Conservation (phyloP, 306 rosid genomes). For the Gastrolobium villosum region DNA sequence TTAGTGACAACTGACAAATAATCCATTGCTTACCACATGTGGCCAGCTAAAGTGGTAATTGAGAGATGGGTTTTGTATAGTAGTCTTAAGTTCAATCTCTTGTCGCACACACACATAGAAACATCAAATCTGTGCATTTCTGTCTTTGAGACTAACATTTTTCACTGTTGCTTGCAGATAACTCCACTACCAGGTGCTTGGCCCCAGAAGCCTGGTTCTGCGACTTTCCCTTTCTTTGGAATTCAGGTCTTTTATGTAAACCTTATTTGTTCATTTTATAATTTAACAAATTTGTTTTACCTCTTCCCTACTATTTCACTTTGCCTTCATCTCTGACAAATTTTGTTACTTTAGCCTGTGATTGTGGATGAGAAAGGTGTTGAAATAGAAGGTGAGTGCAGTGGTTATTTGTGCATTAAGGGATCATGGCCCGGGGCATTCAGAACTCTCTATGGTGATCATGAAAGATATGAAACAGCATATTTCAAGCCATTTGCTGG, state of each 20-base stretch:
- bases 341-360: conserved; percentile 68
- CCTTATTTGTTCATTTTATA: conserved; percentile 34
- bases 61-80: conserved; percentile 23
- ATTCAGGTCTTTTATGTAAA: conserved; percentile 71
- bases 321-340: conserved; percentile 41
- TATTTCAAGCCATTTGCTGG: conserved; percentile 97
- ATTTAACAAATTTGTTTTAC: conserved; percentile 23
- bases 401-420: conserved; percentile 90
- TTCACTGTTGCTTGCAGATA: conserved; percentile 66
- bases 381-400: conserved; percentile 95
- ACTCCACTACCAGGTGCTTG: conserved; percentile 99
- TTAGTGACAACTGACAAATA: conserved; percentile 5
- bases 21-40: neutral
- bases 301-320: conserved; percentile 21
- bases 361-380: conserved; percentile 95
- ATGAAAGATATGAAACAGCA: conserved; percentile 96
- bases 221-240: conserved; percentile 98
- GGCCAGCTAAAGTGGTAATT: conserved; percentile 17
- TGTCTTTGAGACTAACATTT: conserved; percentile 35
- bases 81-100: conserved; percentile 1
- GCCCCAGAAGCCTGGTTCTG: conserved; percentile 99
- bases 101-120: neutral
- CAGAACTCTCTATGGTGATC: conserved; percentile 95
- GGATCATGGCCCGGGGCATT: conserved; percentile 98
- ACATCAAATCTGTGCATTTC: neutral